Evolutionary conservation across 106 monocot genomes (phyloP).

Genomic region (Acanthochlamys bracteata): DNA sequence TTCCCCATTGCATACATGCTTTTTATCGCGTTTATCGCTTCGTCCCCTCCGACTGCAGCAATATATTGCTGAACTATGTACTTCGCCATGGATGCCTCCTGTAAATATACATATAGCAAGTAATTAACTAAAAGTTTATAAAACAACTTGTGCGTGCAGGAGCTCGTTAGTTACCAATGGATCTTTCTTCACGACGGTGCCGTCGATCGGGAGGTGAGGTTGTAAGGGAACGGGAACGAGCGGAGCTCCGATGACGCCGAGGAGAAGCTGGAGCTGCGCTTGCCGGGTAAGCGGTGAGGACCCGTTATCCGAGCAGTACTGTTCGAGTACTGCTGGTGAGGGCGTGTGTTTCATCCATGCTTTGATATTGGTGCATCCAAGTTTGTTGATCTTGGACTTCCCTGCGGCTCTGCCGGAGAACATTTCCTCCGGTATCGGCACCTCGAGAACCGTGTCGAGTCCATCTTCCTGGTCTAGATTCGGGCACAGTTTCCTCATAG

Average conservation of each 20-base stretch:
- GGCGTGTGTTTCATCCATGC: slow-evolving; percentile 22
- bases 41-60: slow-evolving; percentile 66
- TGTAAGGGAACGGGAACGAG: slow-evolving; percentile 56
- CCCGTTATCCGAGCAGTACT: background rate
- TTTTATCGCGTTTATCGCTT: slow-evolving; percentile 32
- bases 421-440: slow-evolving; percentile 36
- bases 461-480: slow-evolving; percentile 24
- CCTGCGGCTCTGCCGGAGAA: slow-evolving; percentile 1
- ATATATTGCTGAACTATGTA: slow-evolving; percentile 87
- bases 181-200: slow-evolving; percentile 29
- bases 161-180: slow-evolving; percentile 40
- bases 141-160: too few relatives aligned
- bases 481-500: slow-evolving; percentile 29
- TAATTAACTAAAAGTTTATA: too few relatives aligned
- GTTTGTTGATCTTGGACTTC: slow-evolving; percentile 4
- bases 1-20: slow-evolving; percentile 96
- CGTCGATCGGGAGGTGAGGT: slow-evolving; percentile 7
- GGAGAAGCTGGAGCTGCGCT: slow-evolving; percentile 82
- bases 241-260: slow-evolving; percentile 71
- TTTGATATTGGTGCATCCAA: slow-evolving; percentile 25
- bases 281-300: slow-evolving; percentile 14
- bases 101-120: background rate
- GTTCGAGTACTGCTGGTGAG: slow-evolving; percentile 3
- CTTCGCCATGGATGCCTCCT: slow-evolving; percentile 73
- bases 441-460: slow-evolving; percentile 36